These are phyloP conservation scores for Paratinospora sagittata DNA, from an alignment of 164 flowering plant species.

Conservation along the genomic window DNA sequence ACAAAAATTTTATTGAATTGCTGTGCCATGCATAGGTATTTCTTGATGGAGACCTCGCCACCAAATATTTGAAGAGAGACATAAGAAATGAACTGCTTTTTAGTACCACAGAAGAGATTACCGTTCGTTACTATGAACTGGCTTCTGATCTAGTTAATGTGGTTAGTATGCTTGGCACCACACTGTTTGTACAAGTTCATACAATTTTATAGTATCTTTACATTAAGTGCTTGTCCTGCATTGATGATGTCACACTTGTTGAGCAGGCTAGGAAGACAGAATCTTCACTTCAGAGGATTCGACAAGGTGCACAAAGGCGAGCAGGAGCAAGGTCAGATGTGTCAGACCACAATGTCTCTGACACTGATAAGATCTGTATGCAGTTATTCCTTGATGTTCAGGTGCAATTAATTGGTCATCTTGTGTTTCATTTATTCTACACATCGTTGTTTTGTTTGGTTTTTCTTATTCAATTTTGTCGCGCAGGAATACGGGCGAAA, in stretches of 20 bases:
- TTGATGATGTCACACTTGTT: constrained; percentile 11
- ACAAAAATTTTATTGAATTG: background rate
- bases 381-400: constrained; percentile 92
- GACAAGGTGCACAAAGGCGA: constrained; percentile 80
- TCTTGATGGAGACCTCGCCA: constrained; percentile 71
- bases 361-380: constrained; percentile 87
- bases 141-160: constrained; percentile 71
- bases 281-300: constrained; percentile 69
- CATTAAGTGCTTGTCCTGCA: background rate
- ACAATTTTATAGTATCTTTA: background rate
- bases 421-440: background rate
- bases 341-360: constrained; percentile 64
- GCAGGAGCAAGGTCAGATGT: constrained; percentile 75
- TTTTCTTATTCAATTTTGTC: background rate
- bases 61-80: constrained; percentile 46
- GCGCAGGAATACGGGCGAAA: constrained; percentile 83
- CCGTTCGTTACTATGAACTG: constrained; percentile 59
- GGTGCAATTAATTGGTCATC: constrained; percentile 34
- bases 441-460: background rate
- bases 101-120: constrained; percentile 64
- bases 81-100: constrained; percentile 43
- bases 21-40: constrained; percentile 37
- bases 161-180: constrained; percentile 40
- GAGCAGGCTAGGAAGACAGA: constrained; percentile 76
- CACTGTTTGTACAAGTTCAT: background rate